Evolutionary conservation across 2,329 filamentous ascomycete species (phyloP).

Genomic region (Bipolaris gigantea): DNA sequence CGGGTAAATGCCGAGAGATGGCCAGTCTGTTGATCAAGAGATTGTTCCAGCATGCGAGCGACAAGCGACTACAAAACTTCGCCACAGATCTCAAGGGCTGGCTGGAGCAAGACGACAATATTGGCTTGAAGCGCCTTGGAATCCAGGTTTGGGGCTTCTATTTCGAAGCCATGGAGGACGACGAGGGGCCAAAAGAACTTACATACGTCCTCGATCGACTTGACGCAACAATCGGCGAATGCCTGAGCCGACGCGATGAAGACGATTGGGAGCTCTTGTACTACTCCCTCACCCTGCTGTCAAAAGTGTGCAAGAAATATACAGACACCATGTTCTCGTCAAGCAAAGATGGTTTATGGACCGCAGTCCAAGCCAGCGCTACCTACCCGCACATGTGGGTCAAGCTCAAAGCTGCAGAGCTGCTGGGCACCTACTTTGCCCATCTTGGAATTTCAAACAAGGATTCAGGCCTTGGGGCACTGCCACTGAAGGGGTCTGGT

Average conservation of each 20-base stretch:
- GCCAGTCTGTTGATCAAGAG: slow-evolving; percentile 78
- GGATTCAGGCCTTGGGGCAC: slow-evolving; percentile 53
- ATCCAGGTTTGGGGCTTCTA: slow-evolving; percentile 83
- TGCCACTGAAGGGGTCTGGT: slow-evolving; percentile 69
- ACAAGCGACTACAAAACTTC: slow-evolving; percentile 71
- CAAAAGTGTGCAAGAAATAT: slow-evolving; percentile 67
- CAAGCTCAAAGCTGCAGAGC: slow-evolving; percentile 72
- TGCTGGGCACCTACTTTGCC: slow-evolving; percentile 76
- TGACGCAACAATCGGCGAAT: slow-evolving; percentile 55
- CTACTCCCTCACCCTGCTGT: slow-evolving; percentile 69
- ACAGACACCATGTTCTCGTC: slow-evolving; percentile 65
- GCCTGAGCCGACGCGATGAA: slow-evolving; percentile 54
- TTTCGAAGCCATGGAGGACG: slow-evolving; percentile 62
- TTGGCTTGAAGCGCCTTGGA: slow-evolving; percentile 69
- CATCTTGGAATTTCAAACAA: slow-evolving; percentile 72
- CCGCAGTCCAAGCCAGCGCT: slow-evolving; percentile 66
- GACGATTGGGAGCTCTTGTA: slow-evolving; percentile 74
- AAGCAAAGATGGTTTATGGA: slow-evolving; percentile 69
- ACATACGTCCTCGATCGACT: slow-evolving; percentile 58
- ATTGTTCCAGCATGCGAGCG: slow-evolving; percentile 76
- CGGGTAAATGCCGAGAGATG: slow-evolving; percentile 79
- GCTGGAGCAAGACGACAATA: slow-evolving; percentile 74
- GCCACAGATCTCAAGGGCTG: slow-evolving; percentile 71
- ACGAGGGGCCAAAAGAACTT: slow-evolving; percentile 67
- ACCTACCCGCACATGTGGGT: slow-evolving; percentile 73